Evolutionary conservation across 1,284 basidiomycete species (phyloP), one percentile per base, ranked within the genome.

Genomic region (Ustilago xerochloae): DNA sequence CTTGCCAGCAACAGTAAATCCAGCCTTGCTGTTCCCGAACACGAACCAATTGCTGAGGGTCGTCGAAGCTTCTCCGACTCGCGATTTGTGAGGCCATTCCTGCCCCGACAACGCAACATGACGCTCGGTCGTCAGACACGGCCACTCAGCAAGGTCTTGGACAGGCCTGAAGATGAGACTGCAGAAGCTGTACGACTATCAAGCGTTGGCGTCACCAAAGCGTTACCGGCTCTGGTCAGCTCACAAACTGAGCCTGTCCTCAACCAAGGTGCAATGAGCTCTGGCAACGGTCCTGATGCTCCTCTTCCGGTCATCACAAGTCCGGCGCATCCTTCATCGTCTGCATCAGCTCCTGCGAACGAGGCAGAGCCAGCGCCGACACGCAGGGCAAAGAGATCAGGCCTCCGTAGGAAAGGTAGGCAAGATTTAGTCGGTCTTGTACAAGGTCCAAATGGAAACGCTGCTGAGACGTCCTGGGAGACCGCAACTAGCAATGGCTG

Each of bases 61-160:
- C 63, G 69, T 12, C 55, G 60, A 22, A 67, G 69, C 57, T 63
- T 72, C 38, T 72, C 69, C 15, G 69, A 72, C n/a, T 72, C 69
- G 33, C 69, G 69, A n/a, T 57, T 72, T 6, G 57, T 56, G 16
- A 55, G 64, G 29, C 63, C 69, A 9, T 67, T 72, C 49, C 32
- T 67, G n/a, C 63, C 62, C 8, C 58, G 63, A 15, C 26, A 22
- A 5, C 69, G 69, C 13, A 29, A 45, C n/a, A 49, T 35, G 8
- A 63, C 56, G 12, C 20, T 46, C 13, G 57, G 46, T 8, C 29
- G 58, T 10, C 41, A 54, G 12, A 22, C 45, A 6, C 53, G 63
- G 18, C 68, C 68, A 32, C 63, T 73, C 12, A 73, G 65, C 58
- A 61, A 60, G n/a, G 58, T 67, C 7, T 15, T 57, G 8, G 70